Conservation (phyloP, 208 protist genomes). For the Herpetomonas muscarum region DNA sequence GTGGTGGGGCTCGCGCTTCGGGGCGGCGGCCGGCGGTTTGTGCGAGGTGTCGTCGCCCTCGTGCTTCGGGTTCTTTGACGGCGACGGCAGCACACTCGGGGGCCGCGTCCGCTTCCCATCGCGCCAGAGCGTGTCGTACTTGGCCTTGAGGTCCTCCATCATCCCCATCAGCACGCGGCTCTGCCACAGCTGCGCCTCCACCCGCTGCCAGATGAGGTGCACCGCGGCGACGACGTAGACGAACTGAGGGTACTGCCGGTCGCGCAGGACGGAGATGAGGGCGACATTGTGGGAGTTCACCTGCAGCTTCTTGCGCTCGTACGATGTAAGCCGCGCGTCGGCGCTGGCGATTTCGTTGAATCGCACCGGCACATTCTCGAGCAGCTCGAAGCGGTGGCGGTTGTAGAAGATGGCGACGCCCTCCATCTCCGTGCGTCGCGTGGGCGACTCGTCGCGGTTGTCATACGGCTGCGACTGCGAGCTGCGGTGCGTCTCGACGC, state of each 20-base stretch:
- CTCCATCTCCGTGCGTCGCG: constrained; percentile 70
- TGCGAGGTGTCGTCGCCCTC: not conserved
- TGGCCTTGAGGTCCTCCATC: constrained; percentile 54
- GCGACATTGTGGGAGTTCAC: constrained; percentile 82
- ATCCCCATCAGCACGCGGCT: constrained; percentile 43
- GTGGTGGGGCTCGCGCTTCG: not conserved
- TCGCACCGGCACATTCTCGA: constrained; percentile 53
- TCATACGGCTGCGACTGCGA: not conserved
- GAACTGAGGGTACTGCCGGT: constrained; percentile 26
- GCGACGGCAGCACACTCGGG: not conserved
- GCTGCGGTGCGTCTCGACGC: not conserved
- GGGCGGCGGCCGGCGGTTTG: not conserved
- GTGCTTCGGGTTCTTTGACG: not conserved
- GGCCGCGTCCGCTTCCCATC: constrained; percentile 3
- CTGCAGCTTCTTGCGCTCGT: constrained; percentile 63
- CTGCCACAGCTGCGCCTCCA: constrained; percentile 85
- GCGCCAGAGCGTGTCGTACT: constrained; percentile 33
- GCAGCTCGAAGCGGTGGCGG: constrained; percentile 44
- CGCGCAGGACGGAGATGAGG: constrained; percentile 65
- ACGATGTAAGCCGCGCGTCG: constrained; percentile 43
- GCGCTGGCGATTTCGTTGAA: constrained; percentile 70
- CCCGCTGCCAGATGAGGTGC: constrained; percentile 77
- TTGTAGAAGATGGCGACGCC: constrained; percentile 78
- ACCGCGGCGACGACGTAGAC: constrained; percentile 67
- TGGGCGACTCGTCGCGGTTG: not conserved